Evolutionary conservation across 164 flowering plant genomes (phyloP).

Genomic region (Dillenia turbinata): DNA sequence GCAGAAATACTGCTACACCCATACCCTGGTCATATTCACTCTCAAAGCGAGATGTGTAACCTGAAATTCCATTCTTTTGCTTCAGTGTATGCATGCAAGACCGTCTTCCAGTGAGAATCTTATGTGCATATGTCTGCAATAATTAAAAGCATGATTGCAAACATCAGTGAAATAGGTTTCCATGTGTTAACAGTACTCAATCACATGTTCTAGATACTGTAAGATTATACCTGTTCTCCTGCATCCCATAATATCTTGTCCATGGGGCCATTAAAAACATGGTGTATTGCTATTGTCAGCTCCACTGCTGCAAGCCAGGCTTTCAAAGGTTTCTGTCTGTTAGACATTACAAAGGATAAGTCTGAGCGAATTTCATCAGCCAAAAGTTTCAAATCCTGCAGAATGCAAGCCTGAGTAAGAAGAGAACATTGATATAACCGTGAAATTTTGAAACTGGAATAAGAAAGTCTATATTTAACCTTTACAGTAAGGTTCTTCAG

Average conservation of each 20-base stretch:
- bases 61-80: conserved; percentile 60
- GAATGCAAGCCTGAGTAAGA: conserved; percentile 12
- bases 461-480: conserved; percentile 32
- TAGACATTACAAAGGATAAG: conserved; percentile 44
- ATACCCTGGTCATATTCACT: conserved; percentile 84
- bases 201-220: not conserved
- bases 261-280: conserved; percentile 83
- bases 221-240: conserved; percentile 58
- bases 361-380: conserved; percentile 81
- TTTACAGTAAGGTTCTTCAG: conserved; percentile 72
- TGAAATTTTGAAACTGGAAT: not conserved
- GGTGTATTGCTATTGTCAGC: conserved; percentile 78
- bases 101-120: conserved; percentile 87
- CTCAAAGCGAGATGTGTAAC: conserved; percentile 56
- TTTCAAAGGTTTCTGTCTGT: conserved; percentile 29
- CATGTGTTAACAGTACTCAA: not conserved
- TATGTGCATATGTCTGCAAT: conserved; percentile 76
- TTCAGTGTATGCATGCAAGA: conserved; percentile 48
- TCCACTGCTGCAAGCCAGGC: conserved; percentile 75
- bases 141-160: not conserved
- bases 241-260: conserved; percentile 95
- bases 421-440: not conserved
- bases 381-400: conserved; percentile 82
- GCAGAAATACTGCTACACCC: conserved; percentile 95
- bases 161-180: not conserved